These are phyloP conservation scores for Zymoseptoria ardabiliae DNA, from an alignment of 2,329 filamentous ascomycete species.

Conservation along the genomic window DNA sequence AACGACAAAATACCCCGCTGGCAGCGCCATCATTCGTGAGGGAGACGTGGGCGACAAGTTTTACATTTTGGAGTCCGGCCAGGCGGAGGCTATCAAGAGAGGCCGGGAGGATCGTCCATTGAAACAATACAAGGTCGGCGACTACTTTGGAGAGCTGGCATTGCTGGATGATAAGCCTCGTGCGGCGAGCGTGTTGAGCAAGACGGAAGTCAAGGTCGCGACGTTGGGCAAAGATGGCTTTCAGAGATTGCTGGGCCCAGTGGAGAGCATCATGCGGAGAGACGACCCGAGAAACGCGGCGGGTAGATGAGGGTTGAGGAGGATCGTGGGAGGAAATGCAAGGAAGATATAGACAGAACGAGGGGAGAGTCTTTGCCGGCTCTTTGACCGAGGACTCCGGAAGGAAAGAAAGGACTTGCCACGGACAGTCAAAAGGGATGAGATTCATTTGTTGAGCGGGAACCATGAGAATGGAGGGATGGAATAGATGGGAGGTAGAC, in stretches of 20 bases:
- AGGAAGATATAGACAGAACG: background rate
- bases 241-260: slow-evolving; percentile 82
- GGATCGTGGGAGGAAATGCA: background rate
- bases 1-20: slow-evolving; percentile 74
- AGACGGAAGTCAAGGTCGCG: slow-evolving; percentile 85
- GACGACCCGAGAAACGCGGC: slow-evolving; percentile 48
- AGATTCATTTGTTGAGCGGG: background rate
- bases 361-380: background rate
- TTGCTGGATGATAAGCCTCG: slow-evolving; percentile 88
- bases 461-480: background rate
- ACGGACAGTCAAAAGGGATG: background rate
- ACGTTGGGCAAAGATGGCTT: slow-evolving; percentile 90
- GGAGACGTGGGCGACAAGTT: slow-evolving; percentile 89
- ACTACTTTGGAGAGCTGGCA: slow-evolving; percentile 95
- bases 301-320: slow-evolving; percentile 1
- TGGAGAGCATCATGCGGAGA: slow-evolving; percentile 89
- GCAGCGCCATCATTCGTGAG: slow-evolving; percentile 79
- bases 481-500: background rate
- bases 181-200: slow-evolving; percentile 78
- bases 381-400: background rate
- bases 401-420: background rate
- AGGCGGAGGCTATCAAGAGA: slow-evolving; percentile 80
- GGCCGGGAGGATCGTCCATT: slow-evolving; percentile 61
- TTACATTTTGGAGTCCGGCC: slow-evolving; percentile 80
- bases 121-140: slow-evolving; percentile 78